Conservation (phyloP, 805 yeast species). For the Saccharomycopsis babjevae region DNA sequence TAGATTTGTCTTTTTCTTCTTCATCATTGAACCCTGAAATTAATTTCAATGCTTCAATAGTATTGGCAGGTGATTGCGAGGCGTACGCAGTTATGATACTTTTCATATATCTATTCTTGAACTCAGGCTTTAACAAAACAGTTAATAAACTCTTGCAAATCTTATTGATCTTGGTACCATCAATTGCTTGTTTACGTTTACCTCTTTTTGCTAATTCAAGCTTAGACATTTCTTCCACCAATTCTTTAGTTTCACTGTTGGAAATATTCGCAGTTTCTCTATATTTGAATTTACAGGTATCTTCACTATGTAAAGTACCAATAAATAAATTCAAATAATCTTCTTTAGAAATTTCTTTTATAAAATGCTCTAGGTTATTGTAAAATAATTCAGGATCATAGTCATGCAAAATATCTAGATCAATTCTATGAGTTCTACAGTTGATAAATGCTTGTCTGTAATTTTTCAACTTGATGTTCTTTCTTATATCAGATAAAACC, state of each 20-base stretch:
- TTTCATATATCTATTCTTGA: conserved; percentile 53
- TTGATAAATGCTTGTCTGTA: conserved; percentile 68
- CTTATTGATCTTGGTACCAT: conserved; percentile 48
- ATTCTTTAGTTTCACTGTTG: neutral
- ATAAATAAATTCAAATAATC: conserved; percentile 81
- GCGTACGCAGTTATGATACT: conserved; percentile 86
- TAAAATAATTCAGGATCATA: conserved; percentile 65
- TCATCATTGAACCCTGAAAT: conserved; percentile 45
- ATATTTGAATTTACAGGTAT: conserved; percentile 74
- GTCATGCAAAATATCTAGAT: conserved; percentile 82
- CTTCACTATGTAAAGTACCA: conserved; percentile 77
- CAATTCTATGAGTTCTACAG: conserved; percentile 87
- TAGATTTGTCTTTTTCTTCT: conserved; percentile 45
- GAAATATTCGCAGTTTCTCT: conserved; percentile 46
- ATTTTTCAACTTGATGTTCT: conserved; percentile 43
- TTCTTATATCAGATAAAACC: conserved; percentile 77
- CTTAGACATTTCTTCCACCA: conserved; percentile 22
- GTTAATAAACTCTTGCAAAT: conserved; percentile 64
- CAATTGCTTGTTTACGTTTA: conserved; percentile 17
- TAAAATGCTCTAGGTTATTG: conserved; percentile 52
- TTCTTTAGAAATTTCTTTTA: conserved; percentile 57
- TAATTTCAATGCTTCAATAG: conserved; percentile 59
- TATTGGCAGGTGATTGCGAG: conserved; percentile 80
- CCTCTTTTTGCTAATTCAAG: conserved; percentile 22
- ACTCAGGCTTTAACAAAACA: conserved; percentile 38